A percentile compares a stretch with the other conserved stretches of the same genome.
Conservation (phyloP, 2,329 filamentous ascomycete species). For the Monosporascus cannonballus region DNA sequence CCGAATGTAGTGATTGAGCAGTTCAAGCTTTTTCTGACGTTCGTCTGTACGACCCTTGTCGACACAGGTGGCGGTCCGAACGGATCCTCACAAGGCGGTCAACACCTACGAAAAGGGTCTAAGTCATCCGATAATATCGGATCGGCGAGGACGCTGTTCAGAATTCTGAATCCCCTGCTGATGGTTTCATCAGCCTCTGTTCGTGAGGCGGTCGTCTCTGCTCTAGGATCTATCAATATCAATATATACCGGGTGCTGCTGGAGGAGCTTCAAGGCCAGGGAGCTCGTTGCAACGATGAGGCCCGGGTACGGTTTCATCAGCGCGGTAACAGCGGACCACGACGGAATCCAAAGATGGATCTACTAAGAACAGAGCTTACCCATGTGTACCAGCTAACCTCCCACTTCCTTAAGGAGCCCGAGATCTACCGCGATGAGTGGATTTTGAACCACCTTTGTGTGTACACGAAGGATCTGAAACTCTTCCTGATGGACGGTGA, state of each 20-base stretch:
- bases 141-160: constrained; percentile 83
- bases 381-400: constrained; percentile 90
- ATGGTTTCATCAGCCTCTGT: constrained; percentile 75
- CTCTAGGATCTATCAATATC: constrained; percentile 89
- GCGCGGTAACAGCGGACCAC: constrained; percentile 74
- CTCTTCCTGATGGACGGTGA: constrained; percentile 93
- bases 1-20: constrained; percentile 90
- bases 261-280: constrained; percentile 82
- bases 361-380: constrained; percentile 89
- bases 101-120: constrained; percentile 79
- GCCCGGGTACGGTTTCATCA: constrained; percentile 82
- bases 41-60: constrained; percentile 91
- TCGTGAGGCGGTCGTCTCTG: constrained; percentile 82
- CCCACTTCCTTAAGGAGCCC: constrained; percentile 74
- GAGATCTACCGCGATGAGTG: constrained; percentile 82
- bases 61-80: constrained; percentile 66
- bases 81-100: constrained; percentile 48
- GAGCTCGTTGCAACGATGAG: constrained; percentile 81
- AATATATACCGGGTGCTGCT: constrained; percentile 88
- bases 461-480: constrained; percentile 86
- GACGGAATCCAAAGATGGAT: constrained; percentile 78
- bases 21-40: constrained; percentile 96
- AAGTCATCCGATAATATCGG: constrained; percentile 72
- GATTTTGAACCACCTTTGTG: constrained; percentile 81
- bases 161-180: constrained; percentile 82